These are phyloP conservation scores for Pelargonium nanum DNA, from an alignment of 345 rosid species.

Conservation along the genomic window DNA sequence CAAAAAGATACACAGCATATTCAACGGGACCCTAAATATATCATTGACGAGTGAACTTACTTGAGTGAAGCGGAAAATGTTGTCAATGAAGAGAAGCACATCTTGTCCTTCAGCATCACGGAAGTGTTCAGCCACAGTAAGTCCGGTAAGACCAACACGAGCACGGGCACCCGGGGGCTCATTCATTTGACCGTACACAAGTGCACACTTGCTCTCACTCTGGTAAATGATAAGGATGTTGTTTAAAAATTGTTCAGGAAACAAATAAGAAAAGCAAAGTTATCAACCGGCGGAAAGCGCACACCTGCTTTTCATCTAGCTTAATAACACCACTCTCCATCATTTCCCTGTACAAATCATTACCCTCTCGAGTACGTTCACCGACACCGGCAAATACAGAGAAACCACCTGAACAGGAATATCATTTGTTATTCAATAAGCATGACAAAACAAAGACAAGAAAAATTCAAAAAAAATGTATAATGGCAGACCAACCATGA, in stretches of 20 bases:
- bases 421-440: not conserved
- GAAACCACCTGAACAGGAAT: constrained; percentile 33
- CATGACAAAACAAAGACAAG: not conserved
- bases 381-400: constrained; percentile 57
- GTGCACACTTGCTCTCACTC: constrained; percentile 96
- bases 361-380: constrained; percentile 49
- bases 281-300: not conserved
- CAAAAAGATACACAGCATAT: not conserved
- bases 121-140: constrained; percentile 95
- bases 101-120: constrained; percentile 99
- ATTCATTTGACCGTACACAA: constrained; percentile 98
- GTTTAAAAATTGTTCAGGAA: not conserved
- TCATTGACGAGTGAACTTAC: constrained; percentile 16
- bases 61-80: constrained; percentile 95
- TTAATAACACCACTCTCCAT: constrained; percentile 53
- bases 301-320: constrained; percentile 35
- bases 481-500: constrained; percentile 6
- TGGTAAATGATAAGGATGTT: constrained; percentile 11
- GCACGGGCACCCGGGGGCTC: constrained; percentile 99
- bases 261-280: not conserved
- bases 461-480: not conserved
- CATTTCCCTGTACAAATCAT: constrained; percentile 53
- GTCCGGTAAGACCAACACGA: constrained; percentile 97
- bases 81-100: constrained; percentile 94
- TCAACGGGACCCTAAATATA: not conserved